phyloP scores from a whole-genome alignment of 257 asterid species.

The Nicotiana tomentosiformis region DNA sequence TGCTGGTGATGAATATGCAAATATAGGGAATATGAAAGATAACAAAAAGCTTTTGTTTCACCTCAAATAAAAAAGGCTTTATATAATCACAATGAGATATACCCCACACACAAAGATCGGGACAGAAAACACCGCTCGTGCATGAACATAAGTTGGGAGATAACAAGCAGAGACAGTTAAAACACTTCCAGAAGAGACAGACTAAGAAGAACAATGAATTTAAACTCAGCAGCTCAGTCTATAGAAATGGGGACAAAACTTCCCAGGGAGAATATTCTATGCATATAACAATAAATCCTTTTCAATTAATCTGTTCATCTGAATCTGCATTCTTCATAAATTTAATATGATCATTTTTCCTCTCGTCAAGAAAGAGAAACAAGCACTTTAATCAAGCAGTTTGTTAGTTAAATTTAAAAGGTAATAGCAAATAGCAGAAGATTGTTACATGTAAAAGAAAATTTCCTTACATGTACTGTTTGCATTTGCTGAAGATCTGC shows the following conservation, averaged over 20 bases:
- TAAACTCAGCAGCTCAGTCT: neutral
- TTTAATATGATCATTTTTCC: neutral
- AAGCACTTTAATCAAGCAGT: neutral
- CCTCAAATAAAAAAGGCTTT: neutral
- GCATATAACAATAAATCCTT: neutral
- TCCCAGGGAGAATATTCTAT: neutral
- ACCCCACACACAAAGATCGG: neutral
- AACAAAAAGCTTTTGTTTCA: neutral
- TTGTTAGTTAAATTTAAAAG: neutral
- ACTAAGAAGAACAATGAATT: neutral
- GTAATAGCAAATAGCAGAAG: neutral
- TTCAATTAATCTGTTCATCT: neutral
- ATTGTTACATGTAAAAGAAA: conserved; percentile 6
- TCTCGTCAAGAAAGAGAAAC: neutral
- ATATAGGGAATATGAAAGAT: neutral
- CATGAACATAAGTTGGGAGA: neutral
- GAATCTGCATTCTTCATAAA: neutral
- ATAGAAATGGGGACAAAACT: neutral
- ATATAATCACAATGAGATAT: neutral
- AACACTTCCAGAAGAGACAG: neutral
- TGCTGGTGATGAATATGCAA: neutral
- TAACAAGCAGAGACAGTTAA: neutral
- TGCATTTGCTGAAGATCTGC: conserved; percentile 91
- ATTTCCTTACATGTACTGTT: conserved; percentile 67
- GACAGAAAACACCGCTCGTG: neutral